Base-by-base conservation (phyloP, 352 stramenopile genomes). In the Globisporangium lucens region DNA sequence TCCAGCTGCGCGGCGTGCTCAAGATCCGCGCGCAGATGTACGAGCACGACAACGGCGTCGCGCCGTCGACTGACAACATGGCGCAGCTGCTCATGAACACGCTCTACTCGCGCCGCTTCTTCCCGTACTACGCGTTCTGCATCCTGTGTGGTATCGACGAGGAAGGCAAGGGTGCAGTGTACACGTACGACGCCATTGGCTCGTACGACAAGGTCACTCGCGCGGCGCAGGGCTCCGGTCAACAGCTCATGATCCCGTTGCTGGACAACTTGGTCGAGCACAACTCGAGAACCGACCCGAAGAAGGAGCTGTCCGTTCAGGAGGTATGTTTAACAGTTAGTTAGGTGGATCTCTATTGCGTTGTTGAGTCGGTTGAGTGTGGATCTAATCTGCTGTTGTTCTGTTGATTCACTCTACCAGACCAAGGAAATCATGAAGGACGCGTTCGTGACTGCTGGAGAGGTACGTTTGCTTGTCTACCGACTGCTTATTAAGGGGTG, bases 101-200 rank as follows among this genome's bases (percentile, higher is more conserved):
- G 61, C 84, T 99, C 20, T 99, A 99, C 83, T 97, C 95, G 80
- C 86, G 91, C 24, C 90, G 98, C 43, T 99, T 99, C 78, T 99
- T 99, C 83, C 98, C 98, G 33, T 99, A 99, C 83, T 99, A 99
- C 76, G 91, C 96, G 36, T 99, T 99, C 77, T 99, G 98, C 75
- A 95, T 99, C 64, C 79, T 99, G 20, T 95, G 89, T 30, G 97
- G 98, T 24, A 90, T 99, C 47, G 97, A 99, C 78, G 88, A 94
- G 57, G 82, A 99, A 56, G 97, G 97, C 47, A 98, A 98, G 69
- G 97, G 97, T 20, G 93, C 83, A 17, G 91, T 99, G 38, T 99
- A 99, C 83, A 98, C 94, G 64, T 99, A 99, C 86, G 97, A 99
- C 85, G 97, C 97, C 61, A 97, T 99, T 72, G 97, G 97, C 47